These are phyloP conservation scores for Plasmodium coatneyi DNA, from an alignment of 169 alveolate genomes.

Conservation along the genomic window DNA sequence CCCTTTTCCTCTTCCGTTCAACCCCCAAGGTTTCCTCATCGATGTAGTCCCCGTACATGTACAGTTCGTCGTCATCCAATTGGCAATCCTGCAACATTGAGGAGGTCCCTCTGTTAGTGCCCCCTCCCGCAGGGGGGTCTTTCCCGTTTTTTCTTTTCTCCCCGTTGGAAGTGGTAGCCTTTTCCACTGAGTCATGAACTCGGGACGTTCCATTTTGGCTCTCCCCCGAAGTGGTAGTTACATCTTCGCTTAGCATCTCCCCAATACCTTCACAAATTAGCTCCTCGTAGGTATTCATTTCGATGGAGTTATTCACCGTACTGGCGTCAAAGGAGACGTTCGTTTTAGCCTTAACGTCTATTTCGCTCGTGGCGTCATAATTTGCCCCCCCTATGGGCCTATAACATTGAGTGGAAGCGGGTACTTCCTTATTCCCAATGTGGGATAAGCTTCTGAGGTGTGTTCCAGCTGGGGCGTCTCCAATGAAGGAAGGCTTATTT, in stretches of 20 bases:
- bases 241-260: background rate
- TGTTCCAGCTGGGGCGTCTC: background rate
- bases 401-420: background rate
- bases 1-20: constrained; percentile 1
- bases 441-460: background rate
- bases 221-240: background rate
- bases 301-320: background rate
- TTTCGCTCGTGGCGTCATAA: background rate
- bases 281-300: background rate
- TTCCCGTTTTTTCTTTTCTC: background rate
- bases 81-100: background rate
- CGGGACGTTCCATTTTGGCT: background rate
- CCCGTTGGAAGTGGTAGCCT: background rate
- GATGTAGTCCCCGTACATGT: constrained; percentile 59
- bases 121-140: background rate
- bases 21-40: constrained; percentile 5
- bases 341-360: background rate
- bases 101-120: background rate
- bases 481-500: background rate
- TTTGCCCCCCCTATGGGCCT: background rate
- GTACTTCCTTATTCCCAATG: background rate
- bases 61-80: background rate
- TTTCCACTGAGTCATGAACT: background rate
- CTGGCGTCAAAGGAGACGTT: background rate
- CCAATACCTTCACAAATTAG: background rate